Conservation (phyloP, 2,329 filamentous ascomycete species). For the Aciculosporium take region DNA sequence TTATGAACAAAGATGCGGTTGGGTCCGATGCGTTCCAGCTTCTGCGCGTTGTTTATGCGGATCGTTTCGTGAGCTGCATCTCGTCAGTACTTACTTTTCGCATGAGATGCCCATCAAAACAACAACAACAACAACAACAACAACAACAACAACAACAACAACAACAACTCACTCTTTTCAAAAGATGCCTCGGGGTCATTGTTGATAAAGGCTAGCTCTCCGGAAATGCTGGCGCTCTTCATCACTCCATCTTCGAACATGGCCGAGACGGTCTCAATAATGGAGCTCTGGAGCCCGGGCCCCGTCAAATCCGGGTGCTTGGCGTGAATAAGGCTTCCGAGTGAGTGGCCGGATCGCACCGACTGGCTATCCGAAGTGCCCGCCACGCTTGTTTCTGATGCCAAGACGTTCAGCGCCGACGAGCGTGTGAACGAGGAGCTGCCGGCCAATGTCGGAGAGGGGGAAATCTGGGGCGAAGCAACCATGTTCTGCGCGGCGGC, state of each 20-base stretch:
- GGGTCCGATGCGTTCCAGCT: conserved; percentile 83
- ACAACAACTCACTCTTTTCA: conserved; percentile 31
- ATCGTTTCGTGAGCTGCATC: conserved; percentile 46
- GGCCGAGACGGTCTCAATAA: conserved; percentile 84
- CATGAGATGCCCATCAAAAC: neutral
- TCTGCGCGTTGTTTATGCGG: conserved; percentile 72
- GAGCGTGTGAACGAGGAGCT: conserved; percentile 19
- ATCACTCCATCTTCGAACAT: conserved; percentile 63
- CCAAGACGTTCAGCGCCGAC: conserved; percentile 38
- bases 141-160: neutral
- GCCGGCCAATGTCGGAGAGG: conserved; percentile 8
- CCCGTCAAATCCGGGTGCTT: conserved; percentile 71
- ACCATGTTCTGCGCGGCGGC: neutral
- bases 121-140: neutral
- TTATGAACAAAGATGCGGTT: conserved; percentile 84
- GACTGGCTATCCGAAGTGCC: conserved; percentile 74
- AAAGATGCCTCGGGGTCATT: conserved; percentile 37
- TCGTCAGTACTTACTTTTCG: neutral
- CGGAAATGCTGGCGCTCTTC: conserved; percentile 60
- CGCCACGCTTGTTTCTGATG: conserved; percentile 47
- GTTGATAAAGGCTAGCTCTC: conserved; percentile 80
- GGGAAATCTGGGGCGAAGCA: conserved; percentile 1
- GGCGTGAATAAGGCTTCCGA: conserved; percentile 52
- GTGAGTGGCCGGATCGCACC: conserved; percentile 73
- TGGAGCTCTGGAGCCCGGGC: conserved; percentile 71